Evolutionary conservation across 2,329 filamentous ascomycete genomes (phyloP).

Genomic region (Ceratocystis cubensis): DNA sequence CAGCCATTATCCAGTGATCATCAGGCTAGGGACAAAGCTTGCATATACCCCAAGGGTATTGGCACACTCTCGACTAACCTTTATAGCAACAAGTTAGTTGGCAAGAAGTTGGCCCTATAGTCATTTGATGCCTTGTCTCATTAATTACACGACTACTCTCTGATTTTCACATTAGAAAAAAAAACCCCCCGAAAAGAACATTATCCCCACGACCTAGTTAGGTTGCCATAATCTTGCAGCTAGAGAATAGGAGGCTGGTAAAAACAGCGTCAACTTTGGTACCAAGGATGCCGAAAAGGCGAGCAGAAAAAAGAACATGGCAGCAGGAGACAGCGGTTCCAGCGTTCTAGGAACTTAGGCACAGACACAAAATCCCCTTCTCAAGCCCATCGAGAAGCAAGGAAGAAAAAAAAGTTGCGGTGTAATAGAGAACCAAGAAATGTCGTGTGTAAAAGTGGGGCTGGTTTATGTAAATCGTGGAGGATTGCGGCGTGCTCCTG

Average conservation of each 20-base stretch:
- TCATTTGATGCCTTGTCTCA: too few relatives aligned
- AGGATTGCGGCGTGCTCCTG: constrained; percentile 8
- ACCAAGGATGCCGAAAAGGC: neutral
- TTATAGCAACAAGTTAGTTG: too few relatives aligned
- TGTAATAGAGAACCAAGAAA: neutral
- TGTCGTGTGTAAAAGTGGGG: constrained; percentile 9
- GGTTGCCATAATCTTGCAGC: too few relatives aligned
- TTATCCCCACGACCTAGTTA: neutral
- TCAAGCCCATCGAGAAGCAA: neutral
- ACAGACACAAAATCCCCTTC: neutral
- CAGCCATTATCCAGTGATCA: neutral
- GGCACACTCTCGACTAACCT: too few relatives aligned
- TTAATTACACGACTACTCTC: too few relatives aligned
- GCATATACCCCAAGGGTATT: neutral
- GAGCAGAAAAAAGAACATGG: neutral
- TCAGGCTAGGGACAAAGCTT: constrained; percentile 1
- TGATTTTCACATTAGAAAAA: neutral
- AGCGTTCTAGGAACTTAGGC: neutral
- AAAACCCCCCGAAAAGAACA: neutral
- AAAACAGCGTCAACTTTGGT: neutral
- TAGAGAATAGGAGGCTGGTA: neutral
- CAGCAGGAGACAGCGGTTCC: neutral
- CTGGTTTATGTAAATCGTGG: neutral
- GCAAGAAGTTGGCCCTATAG: too few relatives aligned
- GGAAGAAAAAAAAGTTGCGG: neutral